Conservation (phyloP, 495 filamentous ascomycete genomes). For the Aspergillus conjunctus region DNA sequence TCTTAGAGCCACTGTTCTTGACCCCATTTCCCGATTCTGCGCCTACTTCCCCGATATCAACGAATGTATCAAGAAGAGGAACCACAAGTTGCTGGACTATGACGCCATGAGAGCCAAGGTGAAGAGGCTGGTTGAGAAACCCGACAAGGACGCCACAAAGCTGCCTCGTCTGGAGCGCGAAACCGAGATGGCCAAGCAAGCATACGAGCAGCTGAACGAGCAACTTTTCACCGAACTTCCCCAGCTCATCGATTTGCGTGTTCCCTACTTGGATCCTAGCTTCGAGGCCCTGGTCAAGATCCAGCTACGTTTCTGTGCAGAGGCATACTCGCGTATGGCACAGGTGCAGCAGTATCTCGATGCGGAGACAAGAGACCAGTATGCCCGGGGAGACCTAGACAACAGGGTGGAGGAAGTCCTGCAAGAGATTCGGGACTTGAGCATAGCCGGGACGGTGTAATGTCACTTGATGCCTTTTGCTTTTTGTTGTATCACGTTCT, state of each 20-base stretch:
- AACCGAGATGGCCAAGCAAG: slow-evolving; percentile 85
- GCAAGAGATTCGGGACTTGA: slow-evolving; percentile 95
- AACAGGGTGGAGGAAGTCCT: slow-evolving; percentile 91
- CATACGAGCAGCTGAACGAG: slow-evolving; percentile 95
- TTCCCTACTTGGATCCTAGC: slow-evolving; percentile 93
- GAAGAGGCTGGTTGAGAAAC: slow-evolving; percentile 95
- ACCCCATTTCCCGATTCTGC: slow-evolving; percentile 93
- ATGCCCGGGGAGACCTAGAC: slow-evolving; percentile 91
- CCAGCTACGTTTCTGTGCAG: slow-evolving; percentile 94
- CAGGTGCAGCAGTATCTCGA: slow-evolving; percentile 99
- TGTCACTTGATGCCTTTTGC: slow-evolving; percentile 8
- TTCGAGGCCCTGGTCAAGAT: slow-evolving; percentile 99
- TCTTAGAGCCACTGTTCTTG: slow-evolving; percentile 81
- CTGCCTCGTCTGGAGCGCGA: slow-evolving; percentile 93
- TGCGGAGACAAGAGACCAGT: slow-evolving; percentile 93
- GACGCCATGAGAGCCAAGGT: slow-evolving; percentile 93
- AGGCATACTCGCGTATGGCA: slow-evolving; percentile 95
- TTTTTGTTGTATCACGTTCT: slow-evolving; percentile 10
- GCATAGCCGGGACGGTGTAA: slow-evolving; percentile 79
- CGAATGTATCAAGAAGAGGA: slow-evolving; percentile 98
- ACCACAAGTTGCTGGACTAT: slow-evolving; percentile 97
- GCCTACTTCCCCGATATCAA: slow-evolving; percentile 99
- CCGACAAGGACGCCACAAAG: slow-evolving; percentile 96
- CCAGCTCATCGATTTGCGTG: slow-evolving; percentile 95
- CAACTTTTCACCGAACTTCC: slow-evolving; percentile 90